These are phyloP conservation scores for Lodderomyces beijingensis DNA, from an alignment of 1,139 yeast species.

Conservation along the genomic window DNA sequence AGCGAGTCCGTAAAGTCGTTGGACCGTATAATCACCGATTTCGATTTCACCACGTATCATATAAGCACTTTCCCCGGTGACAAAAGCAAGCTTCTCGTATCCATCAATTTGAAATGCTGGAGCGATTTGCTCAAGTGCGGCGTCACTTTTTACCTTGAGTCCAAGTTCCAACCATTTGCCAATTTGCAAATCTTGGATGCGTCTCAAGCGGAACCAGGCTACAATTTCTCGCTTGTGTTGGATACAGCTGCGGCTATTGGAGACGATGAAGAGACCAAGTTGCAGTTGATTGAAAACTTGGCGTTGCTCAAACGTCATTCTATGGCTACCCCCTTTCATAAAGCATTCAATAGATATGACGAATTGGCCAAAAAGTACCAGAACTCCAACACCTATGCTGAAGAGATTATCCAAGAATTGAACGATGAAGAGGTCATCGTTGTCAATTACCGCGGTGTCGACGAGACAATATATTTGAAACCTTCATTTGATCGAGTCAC, in stretches of 20 bases:
- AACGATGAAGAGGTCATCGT: constrained; percentile 59
- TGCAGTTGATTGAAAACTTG: constrained; percentile 55
- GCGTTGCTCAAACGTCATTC: constrained; percentile 80
- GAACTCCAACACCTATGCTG: constrained; percentile 42
- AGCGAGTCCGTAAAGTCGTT: constrained; percentile 46
- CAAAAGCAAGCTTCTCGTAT: constrained; percentile 60
- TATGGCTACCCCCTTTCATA: constrained; percentile 88
- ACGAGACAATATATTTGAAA: constrained; percentile 84
- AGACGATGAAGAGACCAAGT: constrained; percentile 41
- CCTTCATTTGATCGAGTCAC: constrained; percentile 97
- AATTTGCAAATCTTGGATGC: constrained; percentile 25
- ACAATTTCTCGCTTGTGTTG: constrained; percentile 72
- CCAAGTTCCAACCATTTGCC: constrained; percentile 33
- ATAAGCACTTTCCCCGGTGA: constrained; percentile 71
- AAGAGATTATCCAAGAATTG: constrained; percentile 47
- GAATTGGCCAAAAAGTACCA: constrained; percentile 57
- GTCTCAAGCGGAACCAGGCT: constrained; percentile 62
- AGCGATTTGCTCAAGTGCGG: constrained; percentile 67
- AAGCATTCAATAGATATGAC: constrained; percentile 78
- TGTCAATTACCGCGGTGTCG: constrained; percentile 78
- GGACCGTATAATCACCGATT: constrained; percentile 89
- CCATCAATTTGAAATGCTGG: constrained; percentile 76
- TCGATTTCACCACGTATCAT: constrained; percentile 93
- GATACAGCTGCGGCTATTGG: constrained; percentile 48
- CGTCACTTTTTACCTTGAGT: constrained; percentile 41